phyloP scores from a whole-genome alignment of 495 filamentous ascomycete genomes.

The Neurospora terricola region DNA sequence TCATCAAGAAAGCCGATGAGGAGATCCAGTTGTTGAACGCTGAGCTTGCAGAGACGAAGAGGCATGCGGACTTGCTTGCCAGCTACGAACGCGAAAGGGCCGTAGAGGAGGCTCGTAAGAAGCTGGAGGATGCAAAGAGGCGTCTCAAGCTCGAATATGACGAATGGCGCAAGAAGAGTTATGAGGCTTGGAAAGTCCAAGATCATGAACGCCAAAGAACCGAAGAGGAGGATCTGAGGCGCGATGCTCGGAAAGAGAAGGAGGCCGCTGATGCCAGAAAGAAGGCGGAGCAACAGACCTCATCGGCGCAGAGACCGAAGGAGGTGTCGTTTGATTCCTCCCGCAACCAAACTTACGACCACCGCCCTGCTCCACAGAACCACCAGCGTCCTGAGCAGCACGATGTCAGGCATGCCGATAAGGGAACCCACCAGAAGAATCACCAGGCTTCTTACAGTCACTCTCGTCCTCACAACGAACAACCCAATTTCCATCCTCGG shows the following conservation, averaged over 20 bases:
- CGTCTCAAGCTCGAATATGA: not conserved
- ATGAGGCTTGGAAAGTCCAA: not conserved
- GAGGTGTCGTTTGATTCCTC: not conserved
- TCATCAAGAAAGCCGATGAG: not conserved
- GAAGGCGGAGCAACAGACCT: not conserved
- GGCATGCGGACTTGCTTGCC: not conserved
- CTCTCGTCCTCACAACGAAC: not conserved
- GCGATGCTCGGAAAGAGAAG: not conserved
- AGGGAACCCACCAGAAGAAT: not conserved
- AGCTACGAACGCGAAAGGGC: not conserved
- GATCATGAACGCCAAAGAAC: not conserved
- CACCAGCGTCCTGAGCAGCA: not conserved
- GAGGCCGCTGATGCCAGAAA: not conserved
- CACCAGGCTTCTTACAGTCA: not conserved
- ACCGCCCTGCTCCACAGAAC: not conserved
- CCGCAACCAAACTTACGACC: not conserved
- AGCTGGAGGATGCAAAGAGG: not conserved
- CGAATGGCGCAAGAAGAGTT: not conserved
- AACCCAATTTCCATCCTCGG: too few species aligned
- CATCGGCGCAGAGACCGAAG: not conserved
- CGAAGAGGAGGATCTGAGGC: not conserved
- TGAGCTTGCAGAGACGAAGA: not conserved
- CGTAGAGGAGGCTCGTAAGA: not conserved
- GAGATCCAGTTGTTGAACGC: not conserved
- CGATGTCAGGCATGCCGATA: accelerated